Conservation (phyloP, 2,329 filamentous ascomycete species). For the Botrytis medusae region DNA sequence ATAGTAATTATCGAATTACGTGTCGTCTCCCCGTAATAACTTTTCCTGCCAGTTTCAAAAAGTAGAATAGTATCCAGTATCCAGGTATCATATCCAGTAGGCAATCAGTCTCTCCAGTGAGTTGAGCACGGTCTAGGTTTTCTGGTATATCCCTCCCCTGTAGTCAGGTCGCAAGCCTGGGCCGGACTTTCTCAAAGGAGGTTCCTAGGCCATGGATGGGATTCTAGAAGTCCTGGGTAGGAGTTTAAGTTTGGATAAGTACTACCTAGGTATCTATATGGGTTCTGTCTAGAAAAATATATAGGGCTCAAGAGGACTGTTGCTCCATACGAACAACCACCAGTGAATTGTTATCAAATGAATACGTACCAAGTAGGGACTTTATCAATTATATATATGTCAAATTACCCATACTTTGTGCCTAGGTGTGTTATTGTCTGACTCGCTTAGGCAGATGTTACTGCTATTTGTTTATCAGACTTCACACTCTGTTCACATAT, state of each 20-base stretch:
- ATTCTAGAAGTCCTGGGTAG: neutral
- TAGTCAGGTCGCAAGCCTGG: neutral
- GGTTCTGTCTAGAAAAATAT: neutral
- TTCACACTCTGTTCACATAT: neutral
- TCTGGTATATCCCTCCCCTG: neutral
- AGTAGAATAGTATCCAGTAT: neutral
- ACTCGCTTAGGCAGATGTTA: neutral
- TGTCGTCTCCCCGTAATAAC: slow-evolving; percentile 8
- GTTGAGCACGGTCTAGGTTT: slow-evolving; percentile 11
- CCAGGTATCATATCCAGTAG: neutral
- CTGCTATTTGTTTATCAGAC: neutral
- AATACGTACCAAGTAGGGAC: neutral
- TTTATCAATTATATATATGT: too few species aligned
- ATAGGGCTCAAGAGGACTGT: neutral
- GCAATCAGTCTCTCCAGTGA: neutral
- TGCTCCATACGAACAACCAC: neutral
- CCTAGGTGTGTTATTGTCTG: too few species aligned
- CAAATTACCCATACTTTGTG: neutral
- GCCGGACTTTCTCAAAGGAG: neutral
- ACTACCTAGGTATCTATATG: neutral
- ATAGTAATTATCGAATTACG: slow-evolving; percentile 16
- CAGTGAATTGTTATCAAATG: too few species aligned
- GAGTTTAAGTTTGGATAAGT: neutral
- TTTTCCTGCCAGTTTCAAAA: neutral
- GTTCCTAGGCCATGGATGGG: neutral